Percentiles rank a stretch among this genome's conserved stretches.
Evolutionary conservation across 441 rosid species (phyloP).

Genomic region (Cnidoscolus chayamansa): DNA sequence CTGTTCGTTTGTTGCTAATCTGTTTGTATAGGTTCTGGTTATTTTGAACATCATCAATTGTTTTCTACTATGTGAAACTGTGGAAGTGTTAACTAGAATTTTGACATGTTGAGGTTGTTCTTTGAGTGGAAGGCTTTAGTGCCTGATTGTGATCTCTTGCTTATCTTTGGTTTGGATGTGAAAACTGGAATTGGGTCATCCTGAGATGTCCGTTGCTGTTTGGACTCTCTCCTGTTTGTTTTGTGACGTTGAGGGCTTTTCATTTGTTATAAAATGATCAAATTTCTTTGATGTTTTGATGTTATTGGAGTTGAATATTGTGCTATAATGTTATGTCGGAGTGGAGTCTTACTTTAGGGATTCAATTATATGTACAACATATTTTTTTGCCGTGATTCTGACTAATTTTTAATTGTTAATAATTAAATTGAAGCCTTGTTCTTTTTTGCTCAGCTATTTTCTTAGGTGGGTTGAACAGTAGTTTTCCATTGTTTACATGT

Average conservation of each 20-base stretch:
- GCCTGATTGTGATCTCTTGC: neutral
- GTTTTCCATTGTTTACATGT: neutral
- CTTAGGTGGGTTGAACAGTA: slow-evolving; percentile 4
- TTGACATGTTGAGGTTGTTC: slow-evolving; percentile 9
- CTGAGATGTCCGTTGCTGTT: slow-evolving; percentile 11
- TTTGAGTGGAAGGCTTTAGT: neutral
- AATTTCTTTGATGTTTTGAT: slow-evolving; percentile 16
- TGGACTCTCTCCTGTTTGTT: slow-evolving; percentile 14
- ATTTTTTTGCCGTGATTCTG: slow-evolving; percentile 12
- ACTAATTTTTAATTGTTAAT: slow-evolving; percentile 9
- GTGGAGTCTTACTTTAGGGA: no score
- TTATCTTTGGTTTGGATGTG: slow-evolving; percentile 2
- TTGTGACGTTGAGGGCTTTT: slow-evolving; percentile 18
- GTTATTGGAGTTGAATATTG: slow-evolving; percentile 16
- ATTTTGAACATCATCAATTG: slow-evolving; percentile 15
- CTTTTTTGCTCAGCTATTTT: neutral
- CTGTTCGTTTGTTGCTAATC: slow-evolving; percentile 18
- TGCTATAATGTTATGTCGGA: slow-evolving; percentile 15
- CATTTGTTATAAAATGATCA: slow-evolving; percentile 17
- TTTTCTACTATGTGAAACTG: slow-evolving; percentile 21
- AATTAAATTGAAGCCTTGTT: neutral
- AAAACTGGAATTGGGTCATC: slow-evolving; percentile 13
- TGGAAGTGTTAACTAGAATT: slow-evolving; percentile 17
- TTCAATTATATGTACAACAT: neutral
- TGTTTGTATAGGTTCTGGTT: slow-evolving; percentile 23